Evolutionary conservation across 306 rosid genomes (phyloP).

Genomic region (Dicorynia guianensis): DNA sequence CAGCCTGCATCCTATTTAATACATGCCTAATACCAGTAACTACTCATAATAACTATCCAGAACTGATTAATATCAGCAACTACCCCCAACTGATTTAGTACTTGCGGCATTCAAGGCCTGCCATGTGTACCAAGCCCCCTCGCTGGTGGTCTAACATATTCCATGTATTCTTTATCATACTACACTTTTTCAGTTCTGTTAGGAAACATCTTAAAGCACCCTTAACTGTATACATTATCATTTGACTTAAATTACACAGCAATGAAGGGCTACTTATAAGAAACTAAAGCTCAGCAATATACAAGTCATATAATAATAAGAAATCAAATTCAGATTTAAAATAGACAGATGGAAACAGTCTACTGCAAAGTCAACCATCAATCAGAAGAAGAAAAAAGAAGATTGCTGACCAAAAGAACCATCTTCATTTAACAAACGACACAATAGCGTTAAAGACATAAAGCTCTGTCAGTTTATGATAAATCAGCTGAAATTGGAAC

Average conservation of each 20-base stretch:
- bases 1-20: too few relatives aligned
- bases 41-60: too few relatives aligned
- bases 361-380: background rate
- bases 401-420: constrained; percentile 5
- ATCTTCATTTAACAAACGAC: background rate
- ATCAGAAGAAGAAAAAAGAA: background rate
- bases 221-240: background rate
- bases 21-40: too few relatives aligned
- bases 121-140: too few relatives aligned
- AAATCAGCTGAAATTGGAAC: constrained; percentile 2
- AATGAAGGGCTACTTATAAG: background rate
- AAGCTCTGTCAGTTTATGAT: constrained; percentile 8
- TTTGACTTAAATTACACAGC: constrained; percentile 5
- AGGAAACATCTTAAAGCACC: background rate
- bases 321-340: background rate
- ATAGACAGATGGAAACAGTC: background rate
- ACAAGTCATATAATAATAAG: background rate
- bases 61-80: too few relatives aligned
- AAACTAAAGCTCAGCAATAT: background rate
- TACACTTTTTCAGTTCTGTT: background rate
- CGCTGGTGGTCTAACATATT: too few relatives aligned
- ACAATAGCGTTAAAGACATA: background rate
- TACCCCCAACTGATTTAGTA: too few relatives aligned
- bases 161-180: background rate
- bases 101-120: too few relatives aligned